Evolutionary conservation across 768 basidiomycete species (phyloP).

Genomic region (Ramaria rubella): DNA sequence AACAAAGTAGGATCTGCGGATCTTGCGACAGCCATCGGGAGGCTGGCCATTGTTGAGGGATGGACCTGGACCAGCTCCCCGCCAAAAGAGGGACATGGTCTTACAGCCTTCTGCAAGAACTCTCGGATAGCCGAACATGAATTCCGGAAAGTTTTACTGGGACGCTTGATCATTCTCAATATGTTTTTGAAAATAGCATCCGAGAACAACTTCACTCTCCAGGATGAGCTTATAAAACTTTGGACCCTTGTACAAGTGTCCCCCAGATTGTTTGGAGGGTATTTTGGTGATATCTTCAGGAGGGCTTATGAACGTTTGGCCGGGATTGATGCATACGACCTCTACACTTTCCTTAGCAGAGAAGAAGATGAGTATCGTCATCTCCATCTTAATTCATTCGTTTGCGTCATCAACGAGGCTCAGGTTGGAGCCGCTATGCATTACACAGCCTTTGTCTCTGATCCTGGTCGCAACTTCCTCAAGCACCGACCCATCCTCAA

Average conservation of each 20-base stretch:
- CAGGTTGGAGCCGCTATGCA: not conserved
- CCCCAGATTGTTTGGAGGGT: not conserved
- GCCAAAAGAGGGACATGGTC: not conserved
- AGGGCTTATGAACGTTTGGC: not conserved
- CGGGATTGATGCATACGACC: not conserved
- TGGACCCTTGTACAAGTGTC: not conserved
- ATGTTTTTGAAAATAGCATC: too few relatives aligned
- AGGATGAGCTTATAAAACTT: too few relatives aligned
- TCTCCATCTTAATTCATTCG: not conserved
- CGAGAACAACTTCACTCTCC: too few relatives aligned
- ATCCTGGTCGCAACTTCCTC: too few relatives aligned
- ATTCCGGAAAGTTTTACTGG: not conserved
- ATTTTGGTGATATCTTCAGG: not conserved
- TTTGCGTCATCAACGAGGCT: not conserved
- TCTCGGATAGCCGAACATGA: not conserved
- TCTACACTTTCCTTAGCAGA: not conserved
- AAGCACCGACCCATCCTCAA: too few relatives aligned
- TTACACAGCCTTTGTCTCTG: too few relatives aligned
- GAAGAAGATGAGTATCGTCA: not conserved
- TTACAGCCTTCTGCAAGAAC: too few relatives aligned
- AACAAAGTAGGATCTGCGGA: not conserved
- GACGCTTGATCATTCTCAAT: not conserved
- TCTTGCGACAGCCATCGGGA: not conserved
- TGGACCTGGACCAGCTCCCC: not conserved
- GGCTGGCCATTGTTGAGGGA: not conserved